Percentiles rank a stretch among this genome's conserved stretches.
Conservation (phyloP, 441 rosid genomes). For the Gossypium davidsonii region DNA sequence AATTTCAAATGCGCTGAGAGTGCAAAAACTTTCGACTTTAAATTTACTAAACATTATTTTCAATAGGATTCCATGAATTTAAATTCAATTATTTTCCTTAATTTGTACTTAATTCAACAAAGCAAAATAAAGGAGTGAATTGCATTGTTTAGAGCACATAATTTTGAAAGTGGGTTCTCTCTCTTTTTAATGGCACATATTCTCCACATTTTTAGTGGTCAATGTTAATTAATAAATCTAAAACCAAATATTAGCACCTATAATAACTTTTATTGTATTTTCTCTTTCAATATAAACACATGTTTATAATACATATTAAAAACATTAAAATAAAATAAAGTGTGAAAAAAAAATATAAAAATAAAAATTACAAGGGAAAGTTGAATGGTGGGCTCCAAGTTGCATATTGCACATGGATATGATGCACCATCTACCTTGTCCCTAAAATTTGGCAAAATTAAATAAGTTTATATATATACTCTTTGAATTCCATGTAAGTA, state of each 20-base stretch:
- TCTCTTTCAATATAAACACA: neutral
- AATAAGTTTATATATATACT: neutral
- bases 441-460: neutral
- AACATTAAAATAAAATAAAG: neutral
- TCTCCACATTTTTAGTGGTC: neutral
- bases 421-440: slow-evolving; percentile 34
- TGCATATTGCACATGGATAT: slow-evolving; percentile 21
- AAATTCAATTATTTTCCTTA: neutral
- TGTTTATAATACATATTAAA: neutral
- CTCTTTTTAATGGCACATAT: neutral
- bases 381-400: slow-evolving; percentile 26
- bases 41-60: no score
- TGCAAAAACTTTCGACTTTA: neutral
- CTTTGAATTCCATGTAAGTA: neutral
- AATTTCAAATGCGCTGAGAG: no score
- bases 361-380: slow-evolving; percentile 9
- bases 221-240: neutral
- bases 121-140: neutral
- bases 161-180: neutral
- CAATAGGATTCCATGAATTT: neutral
- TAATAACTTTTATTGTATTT: neutral
- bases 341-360: neutral
- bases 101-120: neutral
- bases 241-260: neutral
- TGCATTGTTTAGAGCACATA: neutral